Evolutionary conservation across 176 grass and related monocot species (phyloP), one percentile per base, ranked within the genome.

Genomic region (Aegilops bicornis): DNA sequence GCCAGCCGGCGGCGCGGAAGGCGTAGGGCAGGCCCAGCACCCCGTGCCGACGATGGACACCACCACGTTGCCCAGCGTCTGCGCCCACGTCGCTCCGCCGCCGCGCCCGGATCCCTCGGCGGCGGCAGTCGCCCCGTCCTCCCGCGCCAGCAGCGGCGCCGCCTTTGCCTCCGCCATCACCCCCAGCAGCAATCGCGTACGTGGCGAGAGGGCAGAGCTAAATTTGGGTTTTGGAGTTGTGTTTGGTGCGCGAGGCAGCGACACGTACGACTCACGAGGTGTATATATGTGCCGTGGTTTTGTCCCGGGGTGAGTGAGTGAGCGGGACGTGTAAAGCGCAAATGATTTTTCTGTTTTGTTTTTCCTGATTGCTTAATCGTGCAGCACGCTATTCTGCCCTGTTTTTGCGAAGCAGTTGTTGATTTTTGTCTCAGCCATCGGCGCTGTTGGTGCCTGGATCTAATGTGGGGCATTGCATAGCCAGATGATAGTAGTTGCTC

Each of bases 1-100:
- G 6, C 95, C 95, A 98, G 13, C 95, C 95, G 4, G 93, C 91
- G 59, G 89, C 43, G 73, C 93, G 85, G 80, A 98, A 98, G 66
- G 95, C 91, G 83, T 95, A 98, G 43, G 95, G 95, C 52, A 98
- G 92, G 24, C 95, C 93, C 35, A 98, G 91, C 79, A 98, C 91
- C 5, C 95, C 5, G 95, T 98, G 33, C 95, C 95, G 3, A 98
- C 95, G 79, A 98, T 92, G 80, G 95, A 98, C 76, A 98, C 95
- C 69, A 95, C 89, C 60, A 95, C 86, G 77, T 98, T 98, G 15
- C 95, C 93, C n/a, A 93, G 87, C 60, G 95, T 98, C 89, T 98
- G 95, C 33, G 67, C 85, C 40, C 64, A 85, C 50, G 93, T 92
- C 63, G 95, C 87, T 7, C 87, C 73, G 6, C 47, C 56, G 73